phyloP scores from a whole-genome alignment of 2,329 filamentous ascomycete genomes.

The Samsoniella hepiali region DNA sequence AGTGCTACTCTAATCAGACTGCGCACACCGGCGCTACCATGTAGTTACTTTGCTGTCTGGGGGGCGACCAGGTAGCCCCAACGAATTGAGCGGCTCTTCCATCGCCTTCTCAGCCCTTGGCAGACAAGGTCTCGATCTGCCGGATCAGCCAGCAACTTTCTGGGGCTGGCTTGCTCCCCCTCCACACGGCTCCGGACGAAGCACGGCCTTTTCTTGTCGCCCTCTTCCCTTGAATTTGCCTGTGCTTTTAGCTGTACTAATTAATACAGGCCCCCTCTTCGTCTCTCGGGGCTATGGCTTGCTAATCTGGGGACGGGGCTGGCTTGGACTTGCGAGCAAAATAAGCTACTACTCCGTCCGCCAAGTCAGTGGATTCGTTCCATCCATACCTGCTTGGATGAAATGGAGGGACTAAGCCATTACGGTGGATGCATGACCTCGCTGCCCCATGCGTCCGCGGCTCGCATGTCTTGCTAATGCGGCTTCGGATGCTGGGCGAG shows the following conservation, averaged over 20 bases:
- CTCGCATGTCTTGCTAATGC: conserved; percentile 12
- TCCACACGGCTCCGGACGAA: neutral
- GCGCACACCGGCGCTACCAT: conserved; percentile 5
- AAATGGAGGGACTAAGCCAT: conserved; percentile 12
- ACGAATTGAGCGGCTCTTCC: conserved; percentile 17
- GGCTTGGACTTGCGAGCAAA: neutral
- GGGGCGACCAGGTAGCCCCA: conserved; percentile 10
- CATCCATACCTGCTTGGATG: neutral
- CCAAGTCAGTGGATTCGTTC: conserved; percentile 14
- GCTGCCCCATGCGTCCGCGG: conserved; percentile 15
- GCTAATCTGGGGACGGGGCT: neutral
- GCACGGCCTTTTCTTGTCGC: neutral
- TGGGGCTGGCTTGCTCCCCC: conserved; percentile 9
- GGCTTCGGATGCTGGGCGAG: conserved; percentile 15
- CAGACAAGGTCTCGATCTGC: conserved; percentile 18
- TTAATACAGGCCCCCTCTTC: neutral
- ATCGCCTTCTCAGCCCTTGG: conserved; percentile 17
- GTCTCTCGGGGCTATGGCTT: neutral
- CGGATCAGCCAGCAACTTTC: conserved; percentile 16
- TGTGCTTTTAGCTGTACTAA: neutral
- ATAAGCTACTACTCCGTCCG: neutral
- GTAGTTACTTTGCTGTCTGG: neutral
- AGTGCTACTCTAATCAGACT: neutral
- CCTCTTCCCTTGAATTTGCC: neutral
- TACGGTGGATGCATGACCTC: conserved; percentile 14